Percentiles rank a stretch among this genome's conserved stretches.
Evolutionary conservation across 2,329 filamentous ascomycete species (phyloP).

Genomic region (Fusarium oxysporum): DNA sequence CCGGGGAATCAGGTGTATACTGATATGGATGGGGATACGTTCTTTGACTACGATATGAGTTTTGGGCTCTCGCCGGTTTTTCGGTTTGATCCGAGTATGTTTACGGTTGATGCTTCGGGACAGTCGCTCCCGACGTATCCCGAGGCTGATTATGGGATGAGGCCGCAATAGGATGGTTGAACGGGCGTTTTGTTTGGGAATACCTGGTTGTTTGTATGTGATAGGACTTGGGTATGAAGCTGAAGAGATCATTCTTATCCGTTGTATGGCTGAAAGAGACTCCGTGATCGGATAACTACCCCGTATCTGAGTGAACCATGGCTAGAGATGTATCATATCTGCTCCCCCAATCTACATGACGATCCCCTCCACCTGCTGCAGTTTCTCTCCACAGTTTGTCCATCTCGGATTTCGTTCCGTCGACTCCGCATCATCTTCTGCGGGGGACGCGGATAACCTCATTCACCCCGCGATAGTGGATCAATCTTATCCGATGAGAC

Average conservation of each 20-base stretch:
- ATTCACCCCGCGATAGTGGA: constrained; percentile 33
- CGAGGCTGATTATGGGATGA: constrained; percentile 40
- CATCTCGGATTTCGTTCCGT: constrained; percentile 36
- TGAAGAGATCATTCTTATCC: background rate
- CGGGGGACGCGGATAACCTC: constrained; percentile 31
- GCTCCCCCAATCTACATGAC: background rate
- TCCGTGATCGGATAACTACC: background rate
- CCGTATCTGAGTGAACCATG: background rate
- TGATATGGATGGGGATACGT: constrained; percentile 43
- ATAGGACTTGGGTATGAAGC: background rate
- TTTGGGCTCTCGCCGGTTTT: constrained; percentile 46
- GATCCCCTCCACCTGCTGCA: background rate
- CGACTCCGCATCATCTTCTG: constrained; percentile 26
- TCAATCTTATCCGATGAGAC: constrained; percentile 10
- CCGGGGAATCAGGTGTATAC: constrained; percentile 37
- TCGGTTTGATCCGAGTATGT: constrained; percentile 44
- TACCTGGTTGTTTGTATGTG: constrained; percentile 5
- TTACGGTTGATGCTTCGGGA: constrained; percentile 41
- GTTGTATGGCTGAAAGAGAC: background rate
- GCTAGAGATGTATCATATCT: background rate
- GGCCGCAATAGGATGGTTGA: constrained; percentile 16
- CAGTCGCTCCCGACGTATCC: constrained; percentile 42
- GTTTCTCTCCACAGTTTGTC: background rate
- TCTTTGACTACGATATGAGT: constrained; percentile 48
- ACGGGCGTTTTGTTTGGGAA: constrained; percentile 1